Evolutionary conservation across 768 basidiomycete species (phyloP), one percentile per base, ranked within the genome.

Genomic region (Leccinum aurantiacum): DNA sequence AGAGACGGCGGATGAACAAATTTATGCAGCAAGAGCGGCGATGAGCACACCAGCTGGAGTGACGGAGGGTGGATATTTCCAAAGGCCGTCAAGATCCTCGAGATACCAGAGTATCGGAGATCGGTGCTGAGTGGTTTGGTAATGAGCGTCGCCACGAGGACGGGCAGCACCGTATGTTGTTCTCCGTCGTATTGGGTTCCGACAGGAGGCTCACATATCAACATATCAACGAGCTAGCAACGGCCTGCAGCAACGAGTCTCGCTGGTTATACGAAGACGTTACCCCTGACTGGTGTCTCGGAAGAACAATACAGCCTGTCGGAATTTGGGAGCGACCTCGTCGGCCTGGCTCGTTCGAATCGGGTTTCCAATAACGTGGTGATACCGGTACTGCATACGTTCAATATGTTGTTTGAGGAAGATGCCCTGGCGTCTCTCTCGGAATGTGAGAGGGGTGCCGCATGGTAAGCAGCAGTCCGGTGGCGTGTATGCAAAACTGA

Each of bases 91-190:
- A 83, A 76, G 53, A 76, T 93, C 24, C 78, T 93, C 37, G 80
- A 83, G 56, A 78, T 92, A 54, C 72, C 76, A 37, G 76, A 78
- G 52, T 95, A 90, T 71, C 82, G 91, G 46, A 74, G 74, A 56
- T 70, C 79, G 27, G 69, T 96, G 53, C 77, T 96, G 48, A 76
- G 78, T 10, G 93, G 93, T 13, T 70, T 96, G 7, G 80, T 95
- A 13, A 77, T 91, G 57, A 95, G 91, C 68, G 78, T 93, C 38
- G 90, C 88, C 37, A 91, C 90, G 71, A 89, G 86, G 74, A 93
- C 93, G 9, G 87, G 91, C 61, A 90, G 88, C 68, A 92, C 88
- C 6, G 95, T 96, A 69, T 75, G 90, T 75, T 50, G 9, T 19
- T 54, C 37, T 64, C 51, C 53, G 27, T 41, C 53, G 56, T n/a